phyloP scores from a whole-genome alignment of 495 filamentous ascomycete species.

The Aspergillus baeticus region DNA sequence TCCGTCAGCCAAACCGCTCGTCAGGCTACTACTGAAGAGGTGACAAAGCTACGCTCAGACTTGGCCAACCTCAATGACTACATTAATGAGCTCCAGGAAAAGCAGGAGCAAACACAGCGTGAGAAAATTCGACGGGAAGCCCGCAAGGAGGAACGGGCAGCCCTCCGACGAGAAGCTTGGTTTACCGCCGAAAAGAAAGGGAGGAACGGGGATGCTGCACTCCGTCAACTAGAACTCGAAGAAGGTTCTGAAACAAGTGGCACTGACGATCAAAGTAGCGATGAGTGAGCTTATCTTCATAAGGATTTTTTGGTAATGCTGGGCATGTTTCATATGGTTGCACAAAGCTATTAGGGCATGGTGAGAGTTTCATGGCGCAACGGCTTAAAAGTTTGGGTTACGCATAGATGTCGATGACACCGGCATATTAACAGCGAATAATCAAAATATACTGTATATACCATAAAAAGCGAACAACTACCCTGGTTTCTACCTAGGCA shows the following conservation, averaged over 20 bases:
- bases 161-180: constrained; percentile 42
- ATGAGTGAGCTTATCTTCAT: constrained; percentile 25
- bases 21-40: constrained; percentile 35
- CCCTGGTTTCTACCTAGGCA: no score
- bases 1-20: constrained; percentile 40
- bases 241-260: constrained; percentile 37
- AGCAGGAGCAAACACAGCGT: constrained; percentile 35
- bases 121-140: constrained; percentile 38
- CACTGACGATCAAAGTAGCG: constrained; percentile 37
- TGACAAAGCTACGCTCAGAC: constrained; percentile 37
- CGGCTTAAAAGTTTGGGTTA: not conserved
- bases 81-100: constrained; percentile 41
- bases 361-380: not conserved
- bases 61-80: constrained; percentile 40
- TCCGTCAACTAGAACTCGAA: constrained; percentile 40
- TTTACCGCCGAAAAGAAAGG: constrained; percentile 48
- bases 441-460: no score
- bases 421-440: not conserved
- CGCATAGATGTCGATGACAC: not conserved
- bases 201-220: constrained; percentile 38
- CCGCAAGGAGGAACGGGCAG: constrained; percentile 42
- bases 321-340: not conserved
- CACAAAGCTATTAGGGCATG: no score
- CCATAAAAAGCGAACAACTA: no score
- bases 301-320: not conserved